Evolutionary conservation across 148 eudicot species (phyloP), one percentile per base, ranked within the genome.

Genomic region (Fallopia convolvulus): DNA sequence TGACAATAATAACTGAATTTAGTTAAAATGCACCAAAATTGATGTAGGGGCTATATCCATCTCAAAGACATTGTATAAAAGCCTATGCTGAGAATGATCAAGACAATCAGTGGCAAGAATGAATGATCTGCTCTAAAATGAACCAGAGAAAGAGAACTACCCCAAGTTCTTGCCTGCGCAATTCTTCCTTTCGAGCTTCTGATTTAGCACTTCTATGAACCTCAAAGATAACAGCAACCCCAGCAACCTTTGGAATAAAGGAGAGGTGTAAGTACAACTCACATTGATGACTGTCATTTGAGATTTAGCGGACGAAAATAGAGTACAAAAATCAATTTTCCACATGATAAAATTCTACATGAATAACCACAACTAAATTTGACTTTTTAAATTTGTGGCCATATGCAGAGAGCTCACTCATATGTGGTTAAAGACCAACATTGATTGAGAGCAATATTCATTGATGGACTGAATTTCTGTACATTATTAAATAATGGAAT

Each of bases 181-280:
- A 42, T 79, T 84, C 95, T 88, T 94, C 98, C 85, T 94, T 94
- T 70, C 88, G 86, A 55, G 98, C 93, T 88, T 94, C 98, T 75
- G 93, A 81, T 68, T 83, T 90, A 47, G 98, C 86, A 84, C 89
- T 92, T 76, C 98, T 87, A 83, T 92, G 98, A 77, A 90, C 95
- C 80, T 94, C 98, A 74, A 84, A 92, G 48, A 94, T 82, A 32
- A 94, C 81, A 82, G 87, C 91, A 78, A 66, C 83, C 70, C 97
- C 98, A 70, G 97, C 98, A 84, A 94, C 98, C 98, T 94, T 42
- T 30, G 18, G 14, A 55, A 33, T 50, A 47, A 49, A 18, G 8
- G 17, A 8, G 53, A 44, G 75, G 44, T 68, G 72, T 68, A 68
- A 68, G 46, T 39, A 68, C 44, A 39, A 68, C 4, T 68, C 72